A percentile compares a stretch with the other conserved stretches of the same genome.
phyloP scores from a whole-genome alignment of 2,329 filamentous ascomycete genomes.

The Neocucurbitaria cava region DNA sequence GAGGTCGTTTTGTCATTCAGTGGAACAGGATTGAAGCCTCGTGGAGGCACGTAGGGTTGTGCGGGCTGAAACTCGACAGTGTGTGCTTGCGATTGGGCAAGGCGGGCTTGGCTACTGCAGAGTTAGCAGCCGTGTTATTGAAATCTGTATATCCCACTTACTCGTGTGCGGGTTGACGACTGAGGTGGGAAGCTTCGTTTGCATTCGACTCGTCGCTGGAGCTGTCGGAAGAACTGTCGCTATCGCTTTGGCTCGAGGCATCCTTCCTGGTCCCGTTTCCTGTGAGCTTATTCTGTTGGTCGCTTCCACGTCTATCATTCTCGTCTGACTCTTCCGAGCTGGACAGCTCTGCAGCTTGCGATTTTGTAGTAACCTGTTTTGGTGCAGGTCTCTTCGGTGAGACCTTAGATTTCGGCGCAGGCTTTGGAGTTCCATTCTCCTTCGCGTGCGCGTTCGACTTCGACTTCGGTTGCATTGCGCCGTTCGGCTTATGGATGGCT shows the following conservation, averaged over 20 bases:
- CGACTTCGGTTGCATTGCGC: constrained; percentile 23
- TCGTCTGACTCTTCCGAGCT: constrained; percentile 36
- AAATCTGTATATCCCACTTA: constrained; percentile 10
- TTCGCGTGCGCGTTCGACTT: constrained; percentile 21
- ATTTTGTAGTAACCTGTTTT: constrained; percentile 28
- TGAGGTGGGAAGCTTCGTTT: constrained; percentile 28
- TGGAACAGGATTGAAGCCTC: constrained; percentile 58
- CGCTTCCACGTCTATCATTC: constrained; percentile 22
- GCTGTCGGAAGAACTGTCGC: constrained; percentile 32
- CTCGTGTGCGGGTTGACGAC: constrained; percentile 22
- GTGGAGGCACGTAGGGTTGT: constrained; percentile 45
- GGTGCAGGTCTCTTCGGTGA: constrained; percentile 26
- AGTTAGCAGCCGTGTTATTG: background rate
- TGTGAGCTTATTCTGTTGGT: constrained; percentile 24
- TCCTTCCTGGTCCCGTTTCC: constrained; percentile 19
- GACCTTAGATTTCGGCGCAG: constrained; percentile 18
- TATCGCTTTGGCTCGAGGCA: constrained; percentile 17
- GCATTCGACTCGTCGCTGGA: constrained; percentile 50
- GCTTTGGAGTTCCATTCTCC: constrained; percentile 11
- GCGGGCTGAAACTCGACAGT: constrained; percentile 46
- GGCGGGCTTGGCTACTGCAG: constrained; percentile 8
- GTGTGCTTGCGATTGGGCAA: constrained; percentile 29
- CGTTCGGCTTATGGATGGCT: constrained; percentile 40
- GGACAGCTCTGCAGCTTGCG: constrained; percentile 30
- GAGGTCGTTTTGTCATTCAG: constrained; percentile 52